Base-by-base conservation (phyloP, 768 basidiomycete species). In the Amanita jacksonii region DNA sequence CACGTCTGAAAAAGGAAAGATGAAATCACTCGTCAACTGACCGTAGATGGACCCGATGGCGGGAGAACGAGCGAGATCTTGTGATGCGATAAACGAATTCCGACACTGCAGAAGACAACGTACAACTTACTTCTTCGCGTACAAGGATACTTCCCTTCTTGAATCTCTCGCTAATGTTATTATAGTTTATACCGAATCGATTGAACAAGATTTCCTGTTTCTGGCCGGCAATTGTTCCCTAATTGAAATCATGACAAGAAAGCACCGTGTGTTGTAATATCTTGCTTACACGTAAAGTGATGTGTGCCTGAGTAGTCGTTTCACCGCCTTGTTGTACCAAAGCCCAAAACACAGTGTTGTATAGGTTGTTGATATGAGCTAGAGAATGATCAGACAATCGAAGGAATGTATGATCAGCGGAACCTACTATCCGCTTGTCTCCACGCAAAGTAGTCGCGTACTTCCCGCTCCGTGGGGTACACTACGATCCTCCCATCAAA, bases 321-420 rank as follows among this genome's bases (percentile, higher is more conserved):
- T 85, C 68, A 0, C 81, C 84, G n/a, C 81, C 85, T 53, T 86
- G 73, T 34, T 82, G 81, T 0, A 98, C 79, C 25, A 99, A 74
- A 0, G 91, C 86, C 96, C 94, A 98, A 57, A 98, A 99, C 0
- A 67, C 69, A 0, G 96, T 97, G 56, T 99, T 99, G 66, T 98
- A 93, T 18, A 99, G 65, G 58, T 99, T 99, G 58, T 99, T 99
- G 58, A 98, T 85, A 58, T 99, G 96, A 0, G 96, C 93, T 97
- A 8, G 9, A n/a, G 2, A n/a, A 37, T n/a, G 3, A n/a, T n/a
- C n/a, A n/a, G n/a, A n/a, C n/a, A n/a, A n/a, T n/a, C n/a, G n/a
- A n/a, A n/a, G n/a, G n/a, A n/a, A n/a, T n/a, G n/a, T n/a, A n/a
- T n/a, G n/a, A n/a, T n/a, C n/a, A n/a, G n/a, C n/a, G n/a, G n/a